Conservation (phyloP, 352 stramenopile species). For the Globisporangium heterothallicum region DNA sequence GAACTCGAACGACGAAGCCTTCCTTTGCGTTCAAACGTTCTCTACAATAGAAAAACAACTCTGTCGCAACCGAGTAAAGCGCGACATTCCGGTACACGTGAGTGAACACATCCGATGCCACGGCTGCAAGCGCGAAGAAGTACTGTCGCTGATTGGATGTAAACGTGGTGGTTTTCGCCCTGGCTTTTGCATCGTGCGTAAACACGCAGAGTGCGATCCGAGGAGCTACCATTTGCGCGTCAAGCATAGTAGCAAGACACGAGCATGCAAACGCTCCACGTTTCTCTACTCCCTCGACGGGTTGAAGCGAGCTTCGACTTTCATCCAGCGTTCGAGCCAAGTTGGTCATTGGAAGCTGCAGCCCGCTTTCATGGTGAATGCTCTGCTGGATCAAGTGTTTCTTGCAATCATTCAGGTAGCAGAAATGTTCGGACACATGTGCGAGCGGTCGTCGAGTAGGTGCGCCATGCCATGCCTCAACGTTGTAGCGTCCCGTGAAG, state of each 20-base stretch:
- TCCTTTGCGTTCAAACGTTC: conserved; percentile 45
- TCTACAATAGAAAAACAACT: conserved; percentile 38
- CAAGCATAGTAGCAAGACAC: conserved; percentile 64
- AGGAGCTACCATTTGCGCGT: conserved; percentile 19
- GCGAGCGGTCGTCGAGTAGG: conserved; percentile 27
- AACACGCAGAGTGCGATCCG: conserved; percentile 54
- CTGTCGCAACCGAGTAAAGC: conserved; percentile 36
- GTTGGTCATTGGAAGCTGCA: conserved; percentile 68
- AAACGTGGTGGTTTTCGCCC: conserved; percentile 25
- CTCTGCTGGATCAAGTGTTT: conserved; percentile 22
- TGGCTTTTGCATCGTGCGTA: conserved; percentile 33
- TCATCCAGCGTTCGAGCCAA: conserved; percentile 56
- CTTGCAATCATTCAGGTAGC: conserved; percentile 46
- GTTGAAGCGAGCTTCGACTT: conserved; percentile 33
- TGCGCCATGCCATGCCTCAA: conserved; percentile 45
- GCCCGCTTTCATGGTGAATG: conserved; percentile 44
- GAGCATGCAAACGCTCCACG: conserved; percentile 43
- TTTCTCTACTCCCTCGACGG: conserved; percentile 44
- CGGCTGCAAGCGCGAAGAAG: conserved; percentile 47
- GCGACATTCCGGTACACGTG: conserved; percentile 53
- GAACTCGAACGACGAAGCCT: conserved; percentile 27
- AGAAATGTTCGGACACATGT: conserved; percentile 34
- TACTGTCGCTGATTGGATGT: conserved; percentile 42
- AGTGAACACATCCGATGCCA: conserved; percentile 41
- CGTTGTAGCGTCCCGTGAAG: conserved; percentile 50